Evolutionary conservation across 2,329 filamentous ascomycete genomes (phyloP).

Genomic region (Ascocoryne sarcoides): DNA sequence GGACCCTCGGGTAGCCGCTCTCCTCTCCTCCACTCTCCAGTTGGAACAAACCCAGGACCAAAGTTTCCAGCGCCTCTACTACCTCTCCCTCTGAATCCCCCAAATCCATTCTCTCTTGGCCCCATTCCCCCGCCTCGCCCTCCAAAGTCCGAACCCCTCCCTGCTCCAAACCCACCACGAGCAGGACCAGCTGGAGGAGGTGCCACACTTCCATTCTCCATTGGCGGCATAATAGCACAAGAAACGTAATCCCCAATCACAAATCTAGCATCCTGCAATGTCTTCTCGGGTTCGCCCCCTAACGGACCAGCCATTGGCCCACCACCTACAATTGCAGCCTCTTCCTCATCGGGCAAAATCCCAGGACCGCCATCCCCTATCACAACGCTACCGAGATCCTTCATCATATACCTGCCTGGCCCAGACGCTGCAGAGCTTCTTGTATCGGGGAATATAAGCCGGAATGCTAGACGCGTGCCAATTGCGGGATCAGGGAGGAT

Average conservation of each 20-base stretch:
- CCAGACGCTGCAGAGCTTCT: slow-evolving; percentile 27
- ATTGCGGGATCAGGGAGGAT: slow-evolving; percentile 65
- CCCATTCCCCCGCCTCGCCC: slow-evolving; percentile 31
- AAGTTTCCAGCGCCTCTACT: slow-evolving; percentile 31
- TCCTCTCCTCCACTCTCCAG: slow-evolving; percentile 59
- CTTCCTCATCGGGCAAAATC: slow-evolving; percentile 30
- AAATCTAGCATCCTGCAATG: slow-evolving; percentile 67
- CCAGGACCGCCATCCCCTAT: slow-evolving; percentile 52
- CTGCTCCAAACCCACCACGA: slow-evolving; percentile 31
- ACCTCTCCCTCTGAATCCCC: slow-evolving; percentile 29
- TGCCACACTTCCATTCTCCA: slow-evolving; percentile 65
- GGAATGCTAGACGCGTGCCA: slow-evolving; percentile 80
- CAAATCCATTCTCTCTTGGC: slow-evolving; percentile 30
- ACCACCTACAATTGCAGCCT: slow-evolving; percentile 26
- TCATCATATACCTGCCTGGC: slow-evolving; percentile 59
- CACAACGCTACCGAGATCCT: slow-evolving; percentile 76
- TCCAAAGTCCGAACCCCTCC: slow-evolving; percentile 28
- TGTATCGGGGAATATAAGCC: slow-evolving; percentile 71
- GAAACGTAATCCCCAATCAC: slow-evolving; percentile 85
- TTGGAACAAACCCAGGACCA: slow-evolving; percentile 34
- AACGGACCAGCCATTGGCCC: slow-evolving; percentile 30
- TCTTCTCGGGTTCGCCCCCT: slow-evolving; percentile 59
- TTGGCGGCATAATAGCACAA: slow-evolving; percentile 70
- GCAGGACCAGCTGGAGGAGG: slow-evolving; percentile 44
- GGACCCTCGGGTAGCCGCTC: slow-evolving; percentile 50